phyloP scores from a whole-genome alignment of 331 rosid genomes.

The Pyrus hybrid region DNA sequence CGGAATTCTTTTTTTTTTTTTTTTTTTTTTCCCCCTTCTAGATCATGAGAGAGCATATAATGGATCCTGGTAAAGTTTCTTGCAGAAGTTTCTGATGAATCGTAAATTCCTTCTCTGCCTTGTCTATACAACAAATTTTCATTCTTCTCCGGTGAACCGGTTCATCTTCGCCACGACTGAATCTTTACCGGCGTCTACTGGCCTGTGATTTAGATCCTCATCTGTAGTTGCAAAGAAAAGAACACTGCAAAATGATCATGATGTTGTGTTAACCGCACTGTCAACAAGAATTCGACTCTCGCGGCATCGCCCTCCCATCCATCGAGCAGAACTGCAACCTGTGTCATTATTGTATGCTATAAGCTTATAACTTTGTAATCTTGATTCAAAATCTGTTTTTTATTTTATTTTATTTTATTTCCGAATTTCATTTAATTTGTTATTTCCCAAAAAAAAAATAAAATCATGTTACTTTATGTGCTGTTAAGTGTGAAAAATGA shows the following conservation, averaged over 20 bases:
- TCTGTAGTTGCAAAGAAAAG: neutral
- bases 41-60: neutral
- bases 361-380: neutral
- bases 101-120: constrained; percentile 12
- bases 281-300: neutral
- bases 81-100: constrained; percentile 13
- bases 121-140: constrained; percentile 8
- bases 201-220: constrained; percentile 1
- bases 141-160: neutral
- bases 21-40: neutral
- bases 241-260: neutral
- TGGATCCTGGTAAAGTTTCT: constrained; percentile 1
- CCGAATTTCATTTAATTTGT: neutral
- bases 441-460: neutral
- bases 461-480: neutral
- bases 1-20: neutral
- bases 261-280: neutral
- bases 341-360: neutral
- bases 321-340: neutral
- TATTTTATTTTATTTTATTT: too few species aligned
- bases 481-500: neutral
- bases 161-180: neutral
- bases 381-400: neutral
- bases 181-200: neutral
- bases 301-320: neutral